Evolutionary conservation across 352 stramenopile species (phyloP), one percentile per base, ranked within the genome.

Genomic region (Globisporangium heterothallicum): DNA sequence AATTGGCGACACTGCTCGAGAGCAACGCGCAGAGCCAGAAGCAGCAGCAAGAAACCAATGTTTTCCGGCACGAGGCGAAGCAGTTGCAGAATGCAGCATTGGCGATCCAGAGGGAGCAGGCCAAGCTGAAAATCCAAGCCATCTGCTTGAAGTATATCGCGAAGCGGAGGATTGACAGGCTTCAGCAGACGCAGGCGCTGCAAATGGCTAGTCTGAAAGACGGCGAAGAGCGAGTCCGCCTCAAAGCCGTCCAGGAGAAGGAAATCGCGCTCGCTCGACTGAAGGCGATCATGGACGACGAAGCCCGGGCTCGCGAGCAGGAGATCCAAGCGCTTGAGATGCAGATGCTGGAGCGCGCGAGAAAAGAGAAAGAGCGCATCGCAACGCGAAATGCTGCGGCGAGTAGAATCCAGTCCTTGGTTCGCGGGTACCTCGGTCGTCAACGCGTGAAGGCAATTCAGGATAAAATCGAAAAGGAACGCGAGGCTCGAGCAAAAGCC

Each of bases 251-350:
- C 18, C 77, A 87, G 34, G 73, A 85, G 22, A 84, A 91, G 34
- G 79, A 91, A 50, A 57, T 88, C 43, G 78, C 73, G 26, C 52
- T 88, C 22, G 72, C 77, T 10, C 67, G 70, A 51, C 59, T 89
- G 16, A 83, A 90, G 36, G 63, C 62, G 7, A 59, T 84, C 50
- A 88, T 93, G 68, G 79, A 91, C 35, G 76, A 88, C 13, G 79
- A 93, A 18, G 71, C 72, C 7, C 57, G 79, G 4, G 66, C 61
- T 6, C 56, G 72, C 4, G 79, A 93, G 30, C 75, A 88, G 38
- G 82, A 93, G 56, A 67, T 87, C 36, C 78, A 81, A 30, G 70
- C 78, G 29, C 68, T 93, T 1, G 75, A 90, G 55, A 50, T 75
- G 12, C 61, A 90, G 43, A 88, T 93, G 70, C 67, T 87, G n/a